Evolutionary conservation across 352 stramenopile genomes (phyloP).

Genomic region (Pythium folliculosum): DNA sequence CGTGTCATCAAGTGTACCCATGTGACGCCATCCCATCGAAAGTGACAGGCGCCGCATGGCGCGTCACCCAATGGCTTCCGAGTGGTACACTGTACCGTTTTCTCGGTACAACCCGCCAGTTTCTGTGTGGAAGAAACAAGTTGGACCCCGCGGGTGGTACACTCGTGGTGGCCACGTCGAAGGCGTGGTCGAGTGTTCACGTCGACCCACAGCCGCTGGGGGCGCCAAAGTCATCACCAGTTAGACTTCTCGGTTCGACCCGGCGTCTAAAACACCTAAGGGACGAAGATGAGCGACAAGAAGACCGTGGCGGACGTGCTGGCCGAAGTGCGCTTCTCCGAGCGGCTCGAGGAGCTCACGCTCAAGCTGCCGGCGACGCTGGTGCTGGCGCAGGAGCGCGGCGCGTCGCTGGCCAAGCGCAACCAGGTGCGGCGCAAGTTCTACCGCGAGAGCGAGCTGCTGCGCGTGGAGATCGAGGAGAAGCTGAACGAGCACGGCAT

Average conservation of each 20-base stretch:
- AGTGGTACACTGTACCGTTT: conserved; percentile 25
- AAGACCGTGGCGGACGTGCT: conserved; percentile 57
- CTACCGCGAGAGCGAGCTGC: conserved; percentile 69
- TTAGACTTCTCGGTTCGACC: background rate
- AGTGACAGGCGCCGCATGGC: conserved; percentile 4
- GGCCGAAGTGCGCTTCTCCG: conserved; percentile 51
- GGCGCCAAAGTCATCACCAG: background rate
- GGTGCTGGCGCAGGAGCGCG: conserved; percentile 34
- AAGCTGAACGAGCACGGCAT: conserved; percentile 68
- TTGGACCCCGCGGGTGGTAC: background rate
- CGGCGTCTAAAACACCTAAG: background rate
- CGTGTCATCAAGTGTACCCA: conserved; percentile 26
- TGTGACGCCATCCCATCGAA: conserved; percentile 20
- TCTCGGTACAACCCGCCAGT: conserved; percentile 4
- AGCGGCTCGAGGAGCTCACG: conserved; percentile 58
- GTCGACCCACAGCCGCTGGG: background rate
- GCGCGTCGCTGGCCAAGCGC: conserved; percentile 56
- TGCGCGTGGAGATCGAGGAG: conserved; percentile 82
- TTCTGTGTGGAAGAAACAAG: background rate
- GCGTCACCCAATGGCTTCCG: conserved; percentile 7
- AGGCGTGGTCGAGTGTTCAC: conserved; percentile 3
- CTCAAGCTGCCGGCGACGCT: conserved; percentile 48
- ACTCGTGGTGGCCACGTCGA: background rate
- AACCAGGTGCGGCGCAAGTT: conserved; percentile 73
- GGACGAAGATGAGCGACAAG: conserved; percentile 13